Conservation (phyloP, 306 rosid genomes). For the Cicer arietinum region DNA sequence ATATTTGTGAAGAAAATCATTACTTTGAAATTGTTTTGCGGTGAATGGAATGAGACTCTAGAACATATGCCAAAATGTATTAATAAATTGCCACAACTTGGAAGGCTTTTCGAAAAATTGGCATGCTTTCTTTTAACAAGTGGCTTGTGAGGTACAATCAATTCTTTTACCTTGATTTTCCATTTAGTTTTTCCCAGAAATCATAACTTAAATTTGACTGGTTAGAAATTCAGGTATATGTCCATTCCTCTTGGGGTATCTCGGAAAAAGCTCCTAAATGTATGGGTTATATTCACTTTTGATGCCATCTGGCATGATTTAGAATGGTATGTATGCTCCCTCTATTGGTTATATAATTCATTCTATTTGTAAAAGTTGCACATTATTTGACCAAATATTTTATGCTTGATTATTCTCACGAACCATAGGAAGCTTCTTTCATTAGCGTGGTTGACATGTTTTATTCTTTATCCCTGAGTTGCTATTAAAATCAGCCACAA, state of each 20-base stretch:
- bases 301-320: conserved; percentile 94
- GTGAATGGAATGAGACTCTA: conserved; percentile 83
- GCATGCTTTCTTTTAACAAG: conserved; percentile 97
- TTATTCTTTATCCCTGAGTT: conserved; percentile 87
- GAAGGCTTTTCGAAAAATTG: conserved; percentile 96
- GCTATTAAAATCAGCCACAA: conserved; percentile 74
- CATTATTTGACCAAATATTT: conserved; percentile 34
- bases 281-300: conserved; percentile 93
- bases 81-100: conserved; percentile 84
- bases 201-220: conserved; percentile 33
- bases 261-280: conserved; percentile 72
- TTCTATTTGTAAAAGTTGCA: conserved; percentile 39
- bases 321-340: conserved; percentile 71
- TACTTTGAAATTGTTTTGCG: conserved; percentile 48
- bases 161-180: conserved; percentile 35
- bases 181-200: conserved; percentile 25
- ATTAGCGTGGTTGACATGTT: conserved; percentile 96
- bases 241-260: conserved; percentile 95
- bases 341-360: background rate
- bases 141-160: conserved; percentile 91
- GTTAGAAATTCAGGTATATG: conserved; percentile 69
- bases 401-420: conserved; percentile 44
- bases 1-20: conserved; percentile 32
- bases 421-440: conserved; percentile 89
- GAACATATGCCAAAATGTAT: conserved; percentile 97